These are phyloP conservation scores for Ammopiptanthus mongolicus DNA, from an alignment of 306 rosid species.

Conservation along the genomic window DNA sequence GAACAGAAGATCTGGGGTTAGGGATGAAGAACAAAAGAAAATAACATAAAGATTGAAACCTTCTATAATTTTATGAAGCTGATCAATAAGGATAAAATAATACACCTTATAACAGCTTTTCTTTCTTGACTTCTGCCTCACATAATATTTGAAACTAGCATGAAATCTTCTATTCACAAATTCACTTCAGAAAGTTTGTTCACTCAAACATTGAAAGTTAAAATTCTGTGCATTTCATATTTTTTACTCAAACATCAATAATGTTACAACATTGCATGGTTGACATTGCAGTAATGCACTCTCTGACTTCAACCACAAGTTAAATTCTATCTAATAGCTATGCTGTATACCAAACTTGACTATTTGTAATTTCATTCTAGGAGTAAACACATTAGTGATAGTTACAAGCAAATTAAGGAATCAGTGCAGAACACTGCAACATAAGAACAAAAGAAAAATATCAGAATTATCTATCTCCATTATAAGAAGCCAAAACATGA, in stretches of 20 bases:
- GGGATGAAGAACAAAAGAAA: not conserved
- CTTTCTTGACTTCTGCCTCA: not conserved
- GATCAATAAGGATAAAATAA: not conserved
- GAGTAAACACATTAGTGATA: no score
- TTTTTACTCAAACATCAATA: not conserved
- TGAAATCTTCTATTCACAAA: not conserved
- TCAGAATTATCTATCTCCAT: not conserved
- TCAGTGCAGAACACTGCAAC: not conserved
- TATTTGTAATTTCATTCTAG: no score
- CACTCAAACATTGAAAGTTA: not conserved
- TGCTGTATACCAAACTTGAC: not conserved
- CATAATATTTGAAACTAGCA: not conserved
- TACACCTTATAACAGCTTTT: not conserved
- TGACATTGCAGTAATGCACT: not conserved
- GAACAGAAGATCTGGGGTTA: not conserved
- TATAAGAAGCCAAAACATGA: not conserved
- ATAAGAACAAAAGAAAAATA: not conserved
- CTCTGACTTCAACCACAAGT: constrained; percentile 1
- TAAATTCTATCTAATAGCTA: not conserved
- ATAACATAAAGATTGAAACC: not conserved
- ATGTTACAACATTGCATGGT: not conserved
- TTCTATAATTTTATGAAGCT: not conserved
- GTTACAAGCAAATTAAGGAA: constrained; percentile 4
- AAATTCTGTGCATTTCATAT: not conserved
- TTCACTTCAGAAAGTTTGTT: not conserved